These are phyloP conservation scores for Naganishia sp. DNA, from an alignment of 1,284 basidiomycete genomes.

Conservation along the genomic window DNA sequence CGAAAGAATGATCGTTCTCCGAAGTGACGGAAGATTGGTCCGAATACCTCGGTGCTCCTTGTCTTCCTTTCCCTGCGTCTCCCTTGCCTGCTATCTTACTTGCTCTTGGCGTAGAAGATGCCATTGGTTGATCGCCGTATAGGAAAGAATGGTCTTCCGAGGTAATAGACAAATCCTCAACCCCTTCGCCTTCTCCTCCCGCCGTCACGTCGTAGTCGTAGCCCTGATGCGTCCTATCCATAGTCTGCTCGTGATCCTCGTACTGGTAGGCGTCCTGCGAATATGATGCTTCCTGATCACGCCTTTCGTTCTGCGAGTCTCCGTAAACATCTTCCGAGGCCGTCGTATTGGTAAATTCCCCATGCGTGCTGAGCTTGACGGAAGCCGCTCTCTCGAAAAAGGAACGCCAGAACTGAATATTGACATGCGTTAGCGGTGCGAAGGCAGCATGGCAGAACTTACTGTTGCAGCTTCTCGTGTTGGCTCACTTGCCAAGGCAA, in stretches of 20 bases:
- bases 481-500: slow-evolving; percentile 79
- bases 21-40: slow-evolving; percentile 15
- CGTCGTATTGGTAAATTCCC: slow-evolving; percentile 57
- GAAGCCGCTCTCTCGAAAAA: slow-evolving; percentile 91
- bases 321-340: slow-evolving; percentile 27
- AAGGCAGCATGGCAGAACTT: slow-evolving; percentile 36
- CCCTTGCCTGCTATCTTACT: slow-evolving; percentile 43
- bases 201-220: slow-evolving; percentile 30
- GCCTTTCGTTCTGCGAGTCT: slow-evolving; percentile 6
- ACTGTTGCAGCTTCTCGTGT: slow-evolving; percentile 86
- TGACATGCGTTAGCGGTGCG: neutral
- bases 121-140: slow-evolving; percentile 38
- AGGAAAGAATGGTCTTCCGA: slow-evolving; percentile 43
- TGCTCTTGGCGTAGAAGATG: slow-evolving; percentile 46
- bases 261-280: slow-evolving; percentile 32
- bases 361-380: slow-evolving; percentile 71
- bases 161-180: slow-evolving; percentile 28
- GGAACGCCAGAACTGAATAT: slow-evolving; percentile 83
- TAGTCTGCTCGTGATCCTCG: slow-evolving; percentile 43
- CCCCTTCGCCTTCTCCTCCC: slow-evolving; percentile 27
- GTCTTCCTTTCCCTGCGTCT: slow-evolving; percentile 61
- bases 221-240: slow-evolving; percentile 34
- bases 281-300: slow-evolving; percentile 13
- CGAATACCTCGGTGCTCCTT: slow-evolving; percentile 11
- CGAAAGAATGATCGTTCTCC: slow-evolving; percentile 13